Conservation (phyloP, 2,329 filamentous ascomycete genomes). For the Sporothrix dimorphospora region DNA sequence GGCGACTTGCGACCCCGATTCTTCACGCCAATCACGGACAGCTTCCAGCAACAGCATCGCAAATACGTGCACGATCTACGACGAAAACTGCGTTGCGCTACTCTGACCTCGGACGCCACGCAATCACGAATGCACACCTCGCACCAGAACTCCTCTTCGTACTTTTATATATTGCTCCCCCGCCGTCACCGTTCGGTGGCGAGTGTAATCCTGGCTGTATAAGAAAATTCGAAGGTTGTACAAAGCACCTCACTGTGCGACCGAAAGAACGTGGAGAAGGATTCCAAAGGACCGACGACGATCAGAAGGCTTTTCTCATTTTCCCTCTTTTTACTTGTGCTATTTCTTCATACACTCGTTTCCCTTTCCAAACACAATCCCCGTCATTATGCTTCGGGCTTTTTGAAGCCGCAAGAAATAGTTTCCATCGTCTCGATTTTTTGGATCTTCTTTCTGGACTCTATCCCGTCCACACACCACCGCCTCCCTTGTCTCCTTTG, state of each 20-base stretch:
- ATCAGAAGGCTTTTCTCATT: neutral
- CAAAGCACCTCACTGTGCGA: slow-evolving; percentile 1
- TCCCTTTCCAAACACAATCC: neutral
- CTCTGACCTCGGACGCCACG: neutral
- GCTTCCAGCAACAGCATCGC: neutral
- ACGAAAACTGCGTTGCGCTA: neutral
- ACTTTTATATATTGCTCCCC: slow-evolving; percentile 20
- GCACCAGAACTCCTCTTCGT: neutral
- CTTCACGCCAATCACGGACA: slow-evolving; percentile 12
- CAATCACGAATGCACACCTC: slow-evolving; percentile 6
- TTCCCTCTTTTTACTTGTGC: neutral
- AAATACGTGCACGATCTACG: neutral
- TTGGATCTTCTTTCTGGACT: neutral
- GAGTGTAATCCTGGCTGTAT: slow-evolving; percentile 2
- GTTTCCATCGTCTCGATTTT: neutral
- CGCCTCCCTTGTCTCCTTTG: neutral
- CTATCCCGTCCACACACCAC: neutral
- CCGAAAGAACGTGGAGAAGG: slow-evolving; percentile 20
- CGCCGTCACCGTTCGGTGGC: slow-evolving; percentile 1
- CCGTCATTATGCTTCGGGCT: neutral
- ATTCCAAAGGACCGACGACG: neutral
- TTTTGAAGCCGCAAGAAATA: slow-evolving; percentile 4
- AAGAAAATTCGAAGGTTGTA: neutral
- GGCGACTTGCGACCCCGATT: slow-evolving; percentile 1
- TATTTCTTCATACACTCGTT: neutral